phyloP scores from a whole-genome alignment of 139 green algal genomes.

The Chlorella sp. region DNA sequence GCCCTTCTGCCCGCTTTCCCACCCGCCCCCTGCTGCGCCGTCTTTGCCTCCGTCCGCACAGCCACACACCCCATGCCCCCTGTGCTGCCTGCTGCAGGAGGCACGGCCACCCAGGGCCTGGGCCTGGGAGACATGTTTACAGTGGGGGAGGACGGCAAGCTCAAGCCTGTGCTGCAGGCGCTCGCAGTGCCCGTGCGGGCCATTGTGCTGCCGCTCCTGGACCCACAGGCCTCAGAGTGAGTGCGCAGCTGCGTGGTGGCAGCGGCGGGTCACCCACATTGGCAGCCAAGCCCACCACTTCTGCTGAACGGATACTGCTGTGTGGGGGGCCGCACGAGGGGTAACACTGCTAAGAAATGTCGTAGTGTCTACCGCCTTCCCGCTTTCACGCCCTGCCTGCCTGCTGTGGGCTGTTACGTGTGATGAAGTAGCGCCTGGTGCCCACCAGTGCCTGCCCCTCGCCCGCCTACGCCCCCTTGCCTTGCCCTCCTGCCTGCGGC shows the following conservation, averaged over 20 bases:
- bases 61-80: no score
- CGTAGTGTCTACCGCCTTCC: no score
- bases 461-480: background rate
- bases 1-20: background rate
- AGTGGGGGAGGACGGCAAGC: background rate
- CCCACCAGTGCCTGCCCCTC: background rate
- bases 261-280: no score
- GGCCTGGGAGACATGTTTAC: constrained; percentile 54
- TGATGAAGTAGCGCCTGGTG: no score
- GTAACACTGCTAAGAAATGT: no score
- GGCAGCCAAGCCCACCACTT: background rate
- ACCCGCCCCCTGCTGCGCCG: no score
- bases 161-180: constrained; percentile 28
- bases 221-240: constrained; percentile 27
- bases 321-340: no score
- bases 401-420: no score
- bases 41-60: no score
- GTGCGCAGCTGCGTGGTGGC: background rate
- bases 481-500: no score
- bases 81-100: background rate
- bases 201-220: constrained; percentile 63
- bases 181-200: constrained; percentile 59
- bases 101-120: constrained; percentile 56
- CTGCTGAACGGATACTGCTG: background rate
- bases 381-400: no score